Evolutionary conservation across 371 early-diverging fungal genomes (phyloP).

Genomic region (Syncephalastrum monosporum): DNA sequence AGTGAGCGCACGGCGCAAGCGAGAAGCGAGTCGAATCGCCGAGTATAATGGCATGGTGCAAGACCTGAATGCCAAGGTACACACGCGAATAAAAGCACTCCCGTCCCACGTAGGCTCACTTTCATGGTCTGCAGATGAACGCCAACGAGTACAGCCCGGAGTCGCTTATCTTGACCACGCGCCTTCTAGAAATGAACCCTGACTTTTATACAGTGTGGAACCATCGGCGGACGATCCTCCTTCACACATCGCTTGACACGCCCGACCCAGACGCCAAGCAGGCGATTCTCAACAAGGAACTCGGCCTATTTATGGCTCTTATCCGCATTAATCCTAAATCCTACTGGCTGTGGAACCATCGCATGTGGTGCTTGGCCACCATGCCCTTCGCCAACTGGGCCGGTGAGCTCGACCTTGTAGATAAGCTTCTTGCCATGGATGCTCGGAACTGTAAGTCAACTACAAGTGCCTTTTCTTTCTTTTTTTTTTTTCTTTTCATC

Average conservation of each 20-base stretch:
- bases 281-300: slow-evolving; percentile 50
- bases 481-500: too few species aligned
- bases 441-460: slow-evolving; percentile 83
- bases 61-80: background rate
- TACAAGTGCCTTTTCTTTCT: too few species aligned
- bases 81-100: background rate
- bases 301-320: slow-evolving; percentile 63
- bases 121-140: slow-evolving; percentile 11
- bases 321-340: slow-evolving; percentile 79
- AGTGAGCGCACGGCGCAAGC: slow-evolving; percentile 30
- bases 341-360: slow-evolving; percentile 96
- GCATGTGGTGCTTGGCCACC: slow-evolving; percentile 80
- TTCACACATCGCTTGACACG: slow-evolving; percentile 28
- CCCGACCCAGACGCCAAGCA: slow-evolving; percentile 19
- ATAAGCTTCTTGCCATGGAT: slow-evolving; percentile 80
- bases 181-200: slow-evolving; percentile 76
- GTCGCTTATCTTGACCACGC: slow-evolving; percentile 65
- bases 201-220: slow-evolving; percentile 94
- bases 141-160: slow-evolving; percentile 43
- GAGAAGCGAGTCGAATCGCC: slow-evolving; percentile 48
- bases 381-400: slow-evolving; percentile 79
- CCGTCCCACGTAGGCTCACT: background rate
- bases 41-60: slow-evolving; percentile 47
- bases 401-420: slow-evolving; percentile 74
- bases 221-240: slow-evolving; percentile 69